Conservation (phyloP, 371 early-diverging fungal species). For the Mucor circinelloides region DNA sequence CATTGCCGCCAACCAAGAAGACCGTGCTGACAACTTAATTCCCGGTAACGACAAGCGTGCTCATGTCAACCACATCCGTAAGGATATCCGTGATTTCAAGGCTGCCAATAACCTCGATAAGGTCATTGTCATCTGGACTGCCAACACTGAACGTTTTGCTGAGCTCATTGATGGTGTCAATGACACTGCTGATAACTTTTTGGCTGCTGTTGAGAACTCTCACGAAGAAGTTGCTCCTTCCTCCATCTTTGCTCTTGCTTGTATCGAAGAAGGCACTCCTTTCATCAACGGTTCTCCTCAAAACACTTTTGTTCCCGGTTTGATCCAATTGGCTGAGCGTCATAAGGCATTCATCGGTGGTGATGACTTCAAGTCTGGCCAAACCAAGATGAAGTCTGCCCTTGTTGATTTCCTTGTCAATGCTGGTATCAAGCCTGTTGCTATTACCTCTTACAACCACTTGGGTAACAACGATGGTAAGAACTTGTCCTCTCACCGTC, state of each 20-base stretch:
- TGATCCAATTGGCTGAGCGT: slow-evolving; percentile 86
- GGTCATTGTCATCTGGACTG: slow-evolving; percentile 97
- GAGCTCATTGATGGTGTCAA: slow-evolving; percentile 88
- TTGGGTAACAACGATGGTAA: slow-evolving; percentile 98
- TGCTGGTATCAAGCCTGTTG: slow-evolving; percentile 97
- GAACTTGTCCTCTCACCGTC: slow-evolving; percentile 95
- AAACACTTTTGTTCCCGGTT: slow-evolving; percentile 97
- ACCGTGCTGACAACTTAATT: slow-evolving; percentile 92
- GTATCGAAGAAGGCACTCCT: slow-evolving; percentile 90
- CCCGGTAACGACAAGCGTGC: slow-evolving; percentile 81
- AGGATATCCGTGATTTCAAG: slow-evolving; percentile 95
- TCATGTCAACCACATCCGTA: slow-evolving; percentile 88
- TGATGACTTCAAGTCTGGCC: slow-evolving; percentile 98
- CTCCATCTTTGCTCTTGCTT: slow-evolving; percentile 95
- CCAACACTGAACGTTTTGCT: slow-evolving; percentile 95
- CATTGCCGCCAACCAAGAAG: slow-evolving; percentile 96
- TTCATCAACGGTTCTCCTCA: slow-evolving; percentile 98
- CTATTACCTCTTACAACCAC: slow-evolving; percentile 97
- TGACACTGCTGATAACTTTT: slow-evolving; percentile 92
- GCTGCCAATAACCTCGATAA: slow-evolving; percentile 82
- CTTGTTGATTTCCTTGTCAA: slow-evolving; percentile 96
- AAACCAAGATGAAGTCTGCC: slow-evolving; percentile 98
- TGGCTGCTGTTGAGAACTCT: slow-evolving; percentile 75
- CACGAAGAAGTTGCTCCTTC: slow-evolving; percentile 94
- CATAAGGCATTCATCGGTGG: slow-evolving; percentile 92